A percentile compares a stretch with the other conserved stretches of the same genome.
Conservation (phyloP, 2,329 filamentous ascomycete genomes). For the Ceratocystis diversiconidia region DNA sequence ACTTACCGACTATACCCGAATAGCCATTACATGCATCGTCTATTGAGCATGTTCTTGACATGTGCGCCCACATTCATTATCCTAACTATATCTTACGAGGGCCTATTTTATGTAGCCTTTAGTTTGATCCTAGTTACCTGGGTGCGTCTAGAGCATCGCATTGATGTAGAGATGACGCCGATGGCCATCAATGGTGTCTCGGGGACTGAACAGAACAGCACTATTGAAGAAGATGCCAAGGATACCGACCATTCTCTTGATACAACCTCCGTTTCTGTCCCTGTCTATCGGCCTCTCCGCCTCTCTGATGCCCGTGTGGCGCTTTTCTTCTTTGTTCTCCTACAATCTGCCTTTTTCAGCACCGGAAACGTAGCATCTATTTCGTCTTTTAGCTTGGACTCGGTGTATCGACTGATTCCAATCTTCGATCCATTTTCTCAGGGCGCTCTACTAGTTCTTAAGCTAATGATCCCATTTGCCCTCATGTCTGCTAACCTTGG, state of each 20-base stretch:
- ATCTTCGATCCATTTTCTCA: slow-evolving; percentile 91
- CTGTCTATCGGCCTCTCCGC: slow-evolving; percentile 48
- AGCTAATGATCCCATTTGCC: slow-evolving; percentile 85
- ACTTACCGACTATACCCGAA: slow-evolving; percentile 69
- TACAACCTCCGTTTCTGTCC: background rate
- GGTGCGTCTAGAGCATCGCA: slow-evolving; percentile 76
- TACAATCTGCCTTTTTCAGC: slow-evolving; percentile 93
- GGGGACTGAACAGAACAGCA: background rate
- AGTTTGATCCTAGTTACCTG: slow-evolving; percentile 69
- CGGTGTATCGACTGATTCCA: slow-evolving; percentile 72
- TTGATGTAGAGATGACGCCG: slow-evolving; percentile 5
- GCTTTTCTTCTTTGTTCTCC: slow-evolving; percentile 85
- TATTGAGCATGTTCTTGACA: slow-evolving; percentile 79
- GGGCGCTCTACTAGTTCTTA: slow-evolving; percentile 70
- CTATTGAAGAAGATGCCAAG: slow-evolving; percentile 19
- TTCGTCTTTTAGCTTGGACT: slow-evolving; percentile 85
- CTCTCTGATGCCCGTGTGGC: slow-evolving; percentile 77
- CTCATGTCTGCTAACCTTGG: slow-evolving; percentile 89
- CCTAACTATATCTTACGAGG: slow-evolving; percentile 92
- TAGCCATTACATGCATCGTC: slow-evolving; percentile 75
- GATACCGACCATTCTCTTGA: slow-evolving; percentile 13
- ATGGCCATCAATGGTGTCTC: background rate
- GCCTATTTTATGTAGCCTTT: slow-evolving; percentile 87
- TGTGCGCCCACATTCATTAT: slow-evolving; percentile 92
- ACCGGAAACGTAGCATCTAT: slow-evolving; percentile 92